phyloP scores from a whole-genome alignment of 768 basidiomycete species.

The Cubamyces sp. region DNA sequence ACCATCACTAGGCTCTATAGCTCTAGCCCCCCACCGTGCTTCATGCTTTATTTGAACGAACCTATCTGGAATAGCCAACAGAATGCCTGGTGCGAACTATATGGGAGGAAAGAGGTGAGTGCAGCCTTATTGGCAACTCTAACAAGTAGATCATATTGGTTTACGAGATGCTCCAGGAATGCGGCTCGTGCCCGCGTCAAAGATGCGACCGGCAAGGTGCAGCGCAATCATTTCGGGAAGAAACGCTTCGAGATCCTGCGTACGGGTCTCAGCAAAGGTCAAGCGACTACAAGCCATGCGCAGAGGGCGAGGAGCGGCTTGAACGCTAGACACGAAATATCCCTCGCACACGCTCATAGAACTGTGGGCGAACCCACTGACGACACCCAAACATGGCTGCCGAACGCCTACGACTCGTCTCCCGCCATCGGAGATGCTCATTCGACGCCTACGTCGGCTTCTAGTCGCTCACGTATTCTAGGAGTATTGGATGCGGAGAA shows the following conservation, averaged over 20 bases:
- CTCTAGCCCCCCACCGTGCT: not conserved
- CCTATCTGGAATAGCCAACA: conserved; percentile 3
- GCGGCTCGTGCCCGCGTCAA: conserved; percentile 59
- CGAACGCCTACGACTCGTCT: not conserved
- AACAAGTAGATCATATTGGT: too few relatives aligned
- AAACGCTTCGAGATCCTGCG: conserved; percentile 59
- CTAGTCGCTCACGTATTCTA: conserved; percentile 12
- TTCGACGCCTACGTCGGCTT: not conserved
- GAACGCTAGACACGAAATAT: conserved; percentile 21
- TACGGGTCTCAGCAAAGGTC: conserved; percentile 26
- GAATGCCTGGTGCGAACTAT: conserved; percentile 72
- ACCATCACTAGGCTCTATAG: not conserved
- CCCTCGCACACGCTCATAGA: conserved; percentile 32
- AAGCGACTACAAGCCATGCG: not conserved
- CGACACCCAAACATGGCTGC: too few relatives aligned
- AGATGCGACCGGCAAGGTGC: conserved; percentile 56
- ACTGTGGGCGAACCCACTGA: not conserved
- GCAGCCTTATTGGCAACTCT: not conserved
- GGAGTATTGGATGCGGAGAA: conserved; percentile 15
- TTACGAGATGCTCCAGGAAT: conserved; percentile 45
- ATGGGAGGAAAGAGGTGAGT: conserved; percentile 73
- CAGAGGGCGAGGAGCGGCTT: not conserved
- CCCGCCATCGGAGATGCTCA: not conserved
- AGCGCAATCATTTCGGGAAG: conserved; percentile 64
- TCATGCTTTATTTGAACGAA: not conserved